These are phyloP conservation scores for Neonectria magnoliae DNA, from an alignment of 2,329 filamentous ascomycete genomes.

Conservation along the genomic window DNA sequence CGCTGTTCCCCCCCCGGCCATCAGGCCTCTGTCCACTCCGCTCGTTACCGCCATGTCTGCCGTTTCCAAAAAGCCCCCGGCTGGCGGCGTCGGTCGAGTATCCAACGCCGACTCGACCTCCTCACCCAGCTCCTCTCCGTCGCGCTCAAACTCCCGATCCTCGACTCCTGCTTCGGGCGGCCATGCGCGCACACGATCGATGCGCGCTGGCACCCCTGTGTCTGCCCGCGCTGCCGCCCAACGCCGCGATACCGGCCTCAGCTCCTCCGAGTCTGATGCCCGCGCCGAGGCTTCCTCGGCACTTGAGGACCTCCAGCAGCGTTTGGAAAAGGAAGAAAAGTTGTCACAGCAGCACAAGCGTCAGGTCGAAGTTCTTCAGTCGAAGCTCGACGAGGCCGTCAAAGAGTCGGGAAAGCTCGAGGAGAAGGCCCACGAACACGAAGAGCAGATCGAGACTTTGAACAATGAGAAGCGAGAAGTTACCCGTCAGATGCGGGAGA, in stretches of 20 bases:
- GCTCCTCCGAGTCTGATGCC: constrained; percentile 73
- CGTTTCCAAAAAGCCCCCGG: constrained; percentile 63
- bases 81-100: constrained; percentile 58
- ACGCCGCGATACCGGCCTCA: constrained; percentile 62
- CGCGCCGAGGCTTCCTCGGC: constrained; percentile 82
- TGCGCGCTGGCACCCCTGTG: constrained; percentile 71
- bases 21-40: constrained; percentile 21
- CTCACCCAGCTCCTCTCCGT: constrained; percentile 50
- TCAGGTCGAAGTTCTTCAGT: constrained; percentile 85
- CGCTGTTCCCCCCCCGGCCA: background rate
- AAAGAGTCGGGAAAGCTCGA: constrained; percentile 88
- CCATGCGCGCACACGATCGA: constrained; percentile 69
- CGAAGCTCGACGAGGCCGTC: constrained; percentile 84
- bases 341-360: constrained; percentile 83
- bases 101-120: constrained; percentile 52
- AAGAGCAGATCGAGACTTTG: constrained; percentile 82
- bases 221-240: constrained; percentile 78
- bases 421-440: constrained; percentile 86
- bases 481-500: constrained; percentile 84
- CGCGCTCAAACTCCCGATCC: constrained; percentile 54
- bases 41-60: constrained; percentile 57
- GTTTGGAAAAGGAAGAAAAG: constrained; percentile 82
- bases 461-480: constrained; percentile 87
- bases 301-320: constrained; percentile 85
- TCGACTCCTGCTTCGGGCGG: constrained; percentile 53